A percentile compares a stretch with the other conserved stretches of the same genome.
These are phyloP conservation scores for Penicillium maclennaniae DNA, from an alignment of 495 filamentous ascomycete genomes.

Conservation along the genomic window DNA sequence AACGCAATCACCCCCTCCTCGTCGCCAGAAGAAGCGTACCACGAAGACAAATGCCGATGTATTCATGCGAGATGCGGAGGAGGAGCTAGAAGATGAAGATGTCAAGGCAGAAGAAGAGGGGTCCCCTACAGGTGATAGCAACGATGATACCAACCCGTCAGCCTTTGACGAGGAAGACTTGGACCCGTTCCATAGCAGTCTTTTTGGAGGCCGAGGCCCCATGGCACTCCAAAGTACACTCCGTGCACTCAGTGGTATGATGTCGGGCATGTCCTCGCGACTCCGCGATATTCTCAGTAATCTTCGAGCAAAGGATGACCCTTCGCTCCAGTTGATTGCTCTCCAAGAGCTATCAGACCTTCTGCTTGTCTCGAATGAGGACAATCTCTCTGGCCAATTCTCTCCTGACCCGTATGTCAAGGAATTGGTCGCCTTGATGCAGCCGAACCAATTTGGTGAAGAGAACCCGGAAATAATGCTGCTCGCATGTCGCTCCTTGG, in stretches of 20 bases:
- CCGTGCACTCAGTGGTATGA: slow-evolving; percentile 83
- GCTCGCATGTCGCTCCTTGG: slow-evolving; percentile 90
- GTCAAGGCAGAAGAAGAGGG: slow-evolving; percentile 35
- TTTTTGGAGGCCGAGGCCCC: slow-evolving; percentile 65
- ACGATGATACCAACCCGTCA: slow-evolving; percentile 49
- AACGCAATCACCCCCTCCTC: slow-evolving; percentile 34
- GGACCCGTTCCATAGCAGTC: slow-evolving; percentile 72
- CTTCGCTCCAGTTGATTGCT: slow-evolving; percentile 84
- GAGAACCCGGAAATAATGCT: slow-evolving; percentile 98
- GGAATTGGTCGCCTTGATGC: slow-evolving; percentile 89
- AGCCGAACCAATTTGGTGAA: slow-evolving; percentile 78
- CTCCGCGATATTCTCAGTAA: slow-evolving; percentile 81
- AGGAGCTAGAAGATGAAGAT: slow-evolving; percentile 38
- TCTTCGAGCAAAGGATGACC: slow-evolving; percentile 81
- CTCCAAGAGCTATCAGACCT: slow-evolving; percentile 92
- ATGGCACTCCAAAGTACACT: slow-evolving; percentile 75
- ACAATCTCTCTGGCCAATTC: slow-evolving; percentile 94
- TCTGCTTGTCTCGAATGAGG: slow-evolving; percentile 89
- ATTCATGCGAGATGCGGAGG: slow-evolving; percentile 47
- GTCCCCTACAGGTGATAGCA: slow-evolving; percentile 56
- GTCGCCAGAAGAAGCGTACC: slow-evolving; percentile 53
- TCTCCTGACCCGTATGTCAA: slow-evolving; percentile 92
- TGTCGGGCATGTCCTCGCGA: slow-evolving; percentile 74
- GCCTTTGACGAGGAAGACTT: slow-evolving; percentile 64
- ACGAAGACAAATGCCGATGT: slow-evolving; percentile 51